Evolutionary conservation across 73 alveolate species (phyloP).

Genomic region (Durusdinium trenchii): DNA sequence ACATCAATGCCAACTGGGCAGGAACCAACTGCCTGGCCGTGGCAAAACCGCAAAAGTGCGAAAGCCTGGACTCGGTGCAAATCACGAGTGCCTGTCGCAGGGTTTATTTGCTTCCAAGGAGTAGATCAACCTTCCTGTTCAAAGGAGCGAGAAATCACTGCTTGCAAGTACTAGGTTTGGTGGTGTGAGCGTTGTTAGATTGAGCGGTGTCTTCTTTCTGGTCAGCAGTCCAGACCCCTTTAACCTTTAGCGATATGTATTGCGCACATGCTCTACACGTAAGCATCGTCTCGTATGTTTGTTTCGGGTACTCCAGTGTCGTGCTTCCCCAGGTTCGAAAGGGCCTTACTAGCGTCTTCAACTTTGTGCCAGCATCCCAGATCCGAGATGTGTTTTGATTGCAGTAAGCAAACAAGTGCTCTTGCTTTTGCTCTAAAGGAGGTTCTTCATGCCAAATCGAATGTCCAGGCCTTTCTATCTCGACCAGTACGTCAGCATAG

Average conservation of each 20-base stretch:
- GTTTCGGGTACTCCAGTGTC: background rate
- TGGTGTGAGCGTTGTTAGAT: too few species aligned
- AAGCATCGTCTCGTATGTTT: background rate
- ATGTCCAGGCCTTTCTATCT: background rate
- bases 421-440: too few species aligned
- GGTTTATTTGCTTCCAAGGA: background rate
- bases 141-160: too few species aligned
- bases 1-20: background rate
- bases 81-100: background rate
- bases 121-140: background rate
- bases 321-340: background rate
- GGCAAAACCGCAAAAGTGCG: background rate
- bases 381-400: background rate
- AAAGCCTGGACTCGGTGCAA: background rate
- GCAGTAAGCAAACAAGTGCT: background rate
- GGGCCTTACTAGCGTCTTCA: conserved; percentile 36
- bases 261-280: too few species aligned
- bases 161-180: too few species aligned
- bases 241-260: background rate
- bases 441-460: background rate
- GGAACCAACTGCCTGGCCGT: background rate
- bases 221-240: background rate
- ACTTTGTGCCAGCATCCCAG: conserved; percentile 8
- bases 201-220: too few species aligned
- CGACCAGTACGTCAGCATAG: conserved; percentile 6